Evolutionary conservation across 805 yeast genomes (phyloP).

Genomic region (Wickerhamomyces rabaulensis): DNA sequence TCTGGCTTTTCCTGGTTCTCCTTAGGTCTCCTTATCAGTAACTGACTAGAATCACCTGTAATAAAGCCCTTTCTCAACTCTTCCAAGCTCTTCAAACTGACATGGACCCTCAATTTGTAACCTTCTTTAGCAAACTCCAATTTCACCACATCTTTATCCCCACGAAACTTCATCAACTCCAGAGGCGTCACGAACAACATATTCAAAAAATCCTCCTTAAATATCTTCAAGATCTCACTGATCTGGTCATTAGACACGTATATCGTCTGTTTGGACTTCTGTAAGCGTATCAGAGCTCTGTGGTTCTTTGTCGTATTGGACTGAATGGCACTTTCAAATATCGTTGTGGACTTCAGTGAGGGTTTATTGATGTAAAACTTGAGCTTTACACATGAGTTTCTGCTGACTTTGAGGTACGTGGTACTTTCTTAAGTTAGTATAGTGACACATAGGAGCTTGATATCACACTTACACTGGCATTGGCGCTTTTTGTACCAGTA

Average conservation of each 20-base stretch:
- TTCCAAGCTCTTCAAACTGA: slow-evolving; percentile 1
- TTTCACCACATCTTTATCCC: slow-evolving; percentile 7
- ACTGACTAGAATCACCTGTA: neutral
- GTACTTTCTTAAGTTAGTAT: neutral
- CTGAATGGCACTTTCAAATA: slow-evolving; percentile 18
- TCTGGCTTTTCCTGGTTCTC: neutral
- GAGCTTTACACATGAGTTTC: neutral
- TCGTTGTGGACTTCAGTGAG: neutral
- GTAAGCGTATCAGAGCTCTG: slow-evolving; percentile 12
- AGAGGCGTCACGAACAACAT: slow-evolving; percentile 10
- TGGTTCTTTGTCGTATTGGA: slow-evolving; percentile 15
- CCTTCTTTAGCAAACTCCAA: neutral
- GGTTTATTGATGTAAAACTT: neutral
- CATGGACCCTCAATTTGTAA: neutral
- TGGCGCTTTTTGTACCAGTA: no score
- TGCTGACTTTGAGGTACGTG: neutral
- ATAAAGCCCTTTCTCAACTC: neutral
- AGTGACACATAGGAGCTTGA: no score
- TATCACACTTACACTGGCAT: neutral
- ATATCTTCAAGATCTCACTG: slow-evolving; percentile 5
- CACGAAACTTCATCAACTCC: slow-evolving; percentile 5
- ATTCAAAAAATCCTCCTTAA: slow-evolving; percentile 12
- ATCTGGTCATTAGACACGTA: slow-evolving; percentile 20
- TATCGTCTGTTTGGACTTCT: slow-evolving; percentile 10
- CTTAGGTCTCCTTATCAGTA: slow-evolving; percentile 14